Conservation (phyloP, 176 grass and related monocot species). For the Pharus latifolius region DNA sequence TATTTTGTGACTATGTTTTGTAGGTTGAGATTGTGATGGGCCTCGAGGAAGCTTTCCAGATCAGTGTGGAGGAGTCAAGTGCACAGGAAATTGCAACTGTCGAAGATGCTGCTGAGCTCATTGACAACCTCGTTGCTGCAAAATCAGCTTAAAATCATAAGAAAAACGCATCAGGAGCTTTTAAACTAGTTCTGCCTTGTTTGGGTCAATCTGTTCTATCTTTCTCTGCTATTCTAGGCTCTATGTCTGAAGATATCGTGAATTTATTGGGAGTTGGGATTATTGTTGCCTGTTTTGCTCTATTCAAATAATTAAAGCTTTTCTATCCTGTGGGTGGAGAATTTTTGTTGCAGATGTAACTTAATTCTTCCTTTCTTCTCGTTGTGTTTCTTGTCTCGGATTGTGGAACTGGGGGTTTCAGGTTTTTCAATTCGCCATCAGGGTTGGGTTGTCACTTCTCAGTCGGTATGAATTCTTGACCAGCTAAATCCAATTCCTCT, state of each 20-base stretch:
- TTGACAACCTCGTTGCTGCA: slow-evolving; percentile 27
- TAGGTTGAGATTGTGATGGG: slow-evolving; percentile 74
- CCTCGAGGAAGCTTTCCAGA: slow-evolving; percentile 48
- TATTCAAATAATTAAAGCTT: not conserved
- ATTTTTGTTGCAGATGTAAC: too few relatives aligned
- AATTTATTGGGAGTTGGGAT: not conserved
- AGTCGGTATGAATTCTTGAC: too few relatives aligned
- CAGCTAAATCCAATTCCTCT: too few relatives aligned
- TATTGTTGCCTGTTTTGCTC: not conserved
- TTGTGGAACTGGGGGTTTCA: too few relatives aligned
- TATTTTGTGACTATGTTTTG: not conserved
- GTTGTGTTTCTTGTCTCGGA: too few relatives aligned
- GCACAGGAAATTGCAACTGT: slow-evolving; percentile 43
- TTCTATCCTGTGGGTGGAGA: not conserved
- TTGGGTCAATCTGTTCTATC: not conserved
- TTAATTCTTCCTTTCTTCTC: too few relatives aligned
- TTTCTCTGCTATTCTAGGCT: not conserved
- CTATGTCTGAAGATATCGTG: not conserved
- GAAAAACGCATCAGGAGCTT: not conserved
- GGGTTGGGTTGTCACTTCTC: too few relatives aligned
- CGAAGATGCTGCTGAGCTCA: slow-evolving; percentile 40
- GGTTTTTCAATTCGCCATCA: too few relatives aligned
- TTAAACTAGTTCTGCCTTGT: slow-evolving; percentile 1
- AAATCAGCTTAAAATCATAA: not conserved
- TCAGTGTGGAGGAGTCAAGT: slow-evolving; percentile 52